Evolutionary conservation across 2,329 filamentous ascomycete species (phyloP).

Genomic region (Penicillium hesseltinei): DNA sequence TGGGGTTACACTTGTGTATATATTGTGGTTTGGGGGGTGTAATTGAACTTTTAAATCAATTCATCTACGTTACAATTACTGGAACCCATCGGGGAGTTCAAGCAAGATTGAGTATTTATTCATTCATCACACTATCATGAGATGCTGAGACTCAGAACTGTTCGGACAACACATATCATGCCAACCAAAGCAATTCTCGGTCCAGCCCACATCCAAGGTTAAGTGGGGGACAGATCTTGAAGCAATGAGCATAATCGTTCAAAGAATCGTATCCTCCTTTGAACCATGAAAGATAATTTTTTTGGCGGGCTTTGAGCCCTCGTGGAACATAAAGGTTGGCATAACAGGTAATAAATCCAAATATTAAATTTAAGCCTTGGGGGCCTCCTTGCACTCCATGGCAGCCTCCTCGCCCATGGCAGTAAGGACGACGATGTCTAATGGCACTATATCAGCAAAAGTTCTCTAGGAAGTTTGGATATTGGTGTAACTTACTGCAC

Average conservation of each 20-base stretch:
- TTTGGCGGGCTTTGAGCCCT: constrained; percentile 21
- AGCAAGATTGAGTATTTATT: constrained; percentile 26
- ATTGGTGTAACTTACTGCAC: constrained; percentile 67
- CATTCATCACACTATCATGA: constrained; percentile 42
- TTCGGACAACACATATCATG: constrained; percentile 34
- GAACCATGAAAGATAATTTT: constrained; percentile 29
- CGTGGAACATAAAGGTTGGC: constrained; percentile 32
- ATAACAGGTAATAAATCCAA: constrained; percentile 28
- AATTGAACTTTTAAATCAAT: not conserved
- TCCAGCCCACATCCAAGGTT: constrained; percentile 37
- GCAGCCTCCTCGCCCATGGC: constrained; percentile 94
- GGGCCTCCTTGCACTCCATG: constrained; percentile 93
- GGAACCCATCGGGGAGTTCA: not conserved
- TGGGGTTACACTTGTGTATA: not conserved
- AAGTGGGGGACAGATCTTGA: constrained; percentile 25
- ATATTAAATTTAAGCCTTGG: constrained; percentile 29
- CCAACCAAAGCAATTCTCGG: constrained; percentile 37
- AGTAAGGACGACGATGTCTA: constrained; percentile 87
- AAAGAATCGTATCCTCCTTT: constrained; percentile 30
- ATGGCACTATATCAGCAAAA: constrained; percentile 1
- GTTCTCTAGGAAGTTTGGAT: not conserved
- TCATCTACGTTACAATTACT: not conserved
- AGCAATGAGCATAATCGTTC: constrained; percentile 26
- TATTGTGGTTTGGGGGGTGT: not conserved
- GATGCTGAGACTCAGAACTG: constrained; percentile 36